Conservation (phyloP, 345 rosid species). For the Bruguiera parviflora region DNA sequence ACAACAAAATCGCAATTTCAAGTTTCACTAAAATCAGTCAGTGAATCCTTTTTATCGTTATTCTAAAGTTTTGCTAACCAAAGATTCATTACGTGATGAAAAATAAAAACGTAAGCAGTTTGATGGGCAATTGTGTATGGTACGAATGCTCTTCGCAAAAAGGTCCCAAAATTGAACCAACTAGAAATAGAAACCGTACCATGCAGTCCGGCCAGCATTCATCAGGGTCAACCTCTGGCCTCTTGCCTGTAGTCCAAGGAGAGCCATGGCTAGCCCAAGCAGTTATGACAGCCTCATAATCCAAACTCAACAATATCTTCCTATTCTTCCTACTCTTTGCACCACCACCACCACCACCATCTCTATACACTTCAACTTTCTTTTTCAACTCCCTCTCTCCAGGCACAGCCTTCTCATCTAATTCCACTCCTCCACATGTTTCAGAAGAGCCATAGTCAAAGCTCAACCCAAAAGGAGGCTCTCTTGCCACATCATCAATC, state of each 20-base stretch:
- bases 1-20: too few species aligned
- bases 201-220: constrained; percentile 44
- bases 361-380: neutral
- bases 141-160: too few species aligned
- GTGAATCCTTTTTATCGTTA: too few species aligned
- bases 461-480: constrained; percentile 57
- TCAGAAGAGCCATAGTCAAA: constrained; percentile 60
- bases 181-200: constrained; percentile 32
- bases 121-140: too few species aligned
- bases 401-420: constrained; percentile 38
- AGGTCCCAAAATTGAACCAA: too few species aligned
- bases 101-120: too few species aligned
- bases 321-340: constrained; percentile 38
- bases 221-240: constrained; percentile 55
- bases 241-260: constrained; percentile 70
- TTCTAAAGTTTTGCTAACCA: too few species aligned
- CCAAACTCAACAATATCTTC: constrained; percentile 47
- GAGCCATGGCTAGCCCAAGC: constrained; percentile 69
- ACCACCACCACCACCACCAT: constrained; percentile 22
- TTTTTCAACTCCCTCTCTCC: constrained; percentile 13
- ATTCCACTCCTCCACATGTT: constrained; percentile 46
- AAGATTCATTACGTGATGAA: too few species aligned
- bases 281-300: constrained; percentile 63
- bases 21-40: too few species aligned
- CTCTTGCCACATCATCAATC: constrained; percentile 30